A percentile compares a stretch with the other conserved stretches of the same genome.
Conservation (phyloP, 352 stramenopile species). For the Globisporangium takayamanum region DNA sequence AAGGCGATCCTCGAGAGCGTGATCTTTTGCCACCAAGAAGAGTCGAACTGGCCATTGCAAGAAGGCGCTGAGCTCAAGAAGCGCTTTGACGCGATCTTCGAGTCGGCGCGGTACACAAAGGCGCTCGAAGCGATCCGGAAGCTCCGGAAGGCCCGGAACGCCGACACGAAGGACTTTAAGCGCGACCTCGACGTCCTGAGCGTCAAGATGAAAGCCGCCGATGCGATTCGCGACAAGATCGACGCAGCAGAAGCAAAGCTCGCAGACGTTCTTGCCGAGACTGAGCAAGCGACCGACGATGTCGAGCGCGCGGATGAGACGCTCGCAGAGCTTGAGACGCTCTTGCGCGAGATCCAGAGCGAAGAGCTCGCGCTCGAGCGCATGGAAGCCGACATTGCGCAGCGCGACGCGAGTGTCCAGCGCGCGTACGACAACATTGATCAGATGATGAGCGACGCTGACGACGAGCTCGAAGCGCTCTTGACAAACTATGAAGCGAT, state of each 20-base stretch:
- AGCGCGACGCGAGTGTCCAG: constrained; percentile 37
- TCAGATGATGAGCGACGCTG: constrained; percentile 62
- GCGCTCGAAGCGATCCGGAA: constrained; percentile 96
- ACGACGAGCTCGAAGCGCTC: constrained; percentile 48
- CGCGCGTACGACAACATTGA: constrained; percentile 45
- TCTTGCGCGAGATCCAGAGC: constrained; percentile 33
- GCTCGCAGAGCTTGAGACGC: constrained; percentile 45
- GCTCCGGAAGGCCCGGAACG: constrained; percentile 79
- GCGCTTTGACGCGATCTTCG: constrained; percentile 99
- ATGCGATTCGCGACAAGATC: constrained; percentile 52
- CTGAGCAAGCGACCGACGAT: constrained; percentile 22
- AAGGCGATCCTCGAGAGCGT: constrained; percentile 98
- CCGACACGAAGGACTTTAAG: constrained; percentile 91
- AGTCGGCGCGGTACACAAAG: constrained; percentile 97
- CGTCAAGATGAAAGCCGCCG: constrained; percentile 68
- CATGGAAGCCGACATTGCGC: constrained; percentile 22
- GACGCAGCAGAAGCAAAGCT: constrained; percentile 42
- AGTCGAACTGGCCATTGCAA: constrained; percentile 95
- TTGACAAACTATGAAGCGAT: constrained; percentile 53
- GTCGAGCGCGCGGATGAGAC: constrained; percentile 43
- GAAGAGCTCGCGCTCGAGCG: constrained; percentile 30
- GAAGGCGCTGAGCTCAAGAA: constrained; percentile 98
- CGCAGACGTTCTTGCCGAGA: constrained; percentile 24
- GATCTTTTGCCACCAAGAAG: constrained; percentile 99
- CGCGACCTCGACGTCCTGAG: constrained; percentile 88